phyloP scores from a whole-genome alignment of 1,139 yeast species.

The Lodderomyces elongisporus region DNA sequence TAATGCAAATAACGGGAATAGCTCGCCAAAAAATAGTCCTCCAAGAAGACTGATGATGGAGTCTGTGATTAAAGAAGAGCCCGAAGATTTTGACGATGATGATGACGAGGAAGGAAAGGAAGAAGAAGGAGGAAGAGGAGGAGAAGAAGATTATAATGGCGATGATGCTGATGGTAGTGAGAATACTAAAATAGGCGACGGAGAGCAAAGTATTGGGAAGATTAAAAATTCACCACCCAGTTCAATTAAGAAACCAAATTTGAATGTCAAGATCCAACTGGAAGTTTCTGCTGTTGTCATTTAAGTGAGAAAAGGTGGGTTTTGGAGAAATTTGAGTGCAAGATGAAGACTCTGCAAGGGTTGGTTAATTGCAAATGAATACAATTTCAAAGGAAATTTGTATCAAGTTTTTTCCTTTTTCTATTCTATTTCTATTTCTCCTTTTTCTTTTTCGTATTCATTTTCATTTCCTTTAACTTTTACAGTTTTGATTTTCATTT shows the following conservation, averaged over 20 bases:
- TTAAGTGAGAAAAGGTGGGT: constrained; percentile 1
- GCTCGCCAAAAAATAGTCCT: too few species aligned
- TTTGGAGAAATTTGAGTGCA: too few species aligned
- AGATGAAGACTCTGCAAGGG: too few species aligned
- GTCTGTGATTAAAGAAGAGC: constrained; percentile 23
- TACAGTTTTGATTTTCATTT: too few species aligned
- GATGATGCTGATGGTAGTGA: neutral
- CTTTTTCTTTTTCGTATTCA: neutral
- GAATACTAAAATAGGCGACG: neutral
- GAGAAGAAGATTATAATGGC: neutral
- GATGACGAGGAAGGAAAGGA: constrained; percentile 1
- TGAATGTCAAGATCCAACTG: neutral
- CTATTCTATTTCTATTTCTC: constrained; percentile 1
- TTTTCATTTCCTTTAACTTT: too few species aligned
- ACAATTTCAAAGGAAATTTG: too few species aligned
- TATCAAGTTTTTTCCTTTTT: too few species aligned
- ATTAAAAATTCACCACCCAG: constrained; percentile 2
- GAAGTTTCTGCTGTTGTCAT: constrained; percentile 5
- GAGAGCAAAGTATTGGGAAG: too few species aligned
- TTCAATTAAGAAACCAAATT: constrained; percentile 5
- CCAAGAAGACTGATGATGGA: constrained; percentile 1
- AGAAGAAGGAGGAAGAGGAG: constrained; percentile 1
- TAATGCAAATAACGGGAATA: constrained; percentile 11
- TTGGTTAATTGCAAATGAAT: too few species aligned
- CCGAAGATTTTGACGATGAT: constrained; percentile 14